phyloP scores from a whole-genome alignment of 1,139 yeast genomes.

The Yamadazyma diddensiae region DNA sequence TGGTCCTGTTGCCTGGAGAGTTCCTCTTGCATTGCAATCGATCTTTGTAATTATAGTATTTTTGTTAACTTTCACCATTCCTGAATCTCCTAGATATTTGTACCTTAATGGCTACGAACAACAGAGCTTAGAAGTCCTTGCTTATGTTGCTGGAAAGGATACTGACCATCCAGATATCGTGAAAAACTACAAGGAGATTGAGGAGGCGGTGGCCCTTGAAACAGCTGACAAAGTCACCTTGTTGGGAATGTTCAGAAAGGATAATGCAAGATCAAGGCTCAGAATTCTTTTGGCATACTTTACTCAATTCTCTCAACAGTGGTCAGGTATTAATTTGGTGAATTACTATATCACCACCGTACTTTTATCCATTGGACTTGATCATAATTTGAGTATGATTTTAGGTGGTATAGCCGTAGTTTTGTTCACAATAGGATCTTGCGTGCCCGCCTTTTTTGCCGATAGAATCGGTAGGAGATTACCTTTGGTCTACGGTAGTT shows the following conservation, averaged over 20 bases:
- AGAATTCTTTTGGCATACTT: slow-evolving; percentile 64
- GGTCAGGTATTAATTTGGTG: slow-evolving; percentile 77
- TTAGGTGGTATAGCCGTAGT: slow-evolving; percentile 62
- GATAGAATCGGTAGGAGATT: slow-evolving; percentile 71
- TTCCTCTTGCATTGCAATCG: slow-evolving; percentile 54
- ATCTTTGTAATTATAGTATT: slow-evolving; percentile 51
- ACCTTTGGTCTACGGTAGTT: slow-evolving; percentile 51
- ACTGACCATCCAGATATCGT: slow-evolving; percentile 8
- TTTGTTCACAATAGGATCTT: slow-evolving; percentile 49
- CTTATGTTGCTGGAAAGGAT: slow-evolving; percentile 10
- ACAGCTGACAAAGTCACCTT: slow-evolving; percentile 9
- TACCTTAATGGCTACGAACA: slow-evolving; percentile 32
- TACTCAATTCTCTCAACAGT: slow-evolving; percentile 41
- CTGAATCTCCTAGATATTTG: slow-evolving; percentile 60
- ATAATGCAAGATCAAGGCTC: slow-evolving; percentile 21
- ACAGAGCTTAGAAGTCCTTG: slow-evolving; percentile 28
- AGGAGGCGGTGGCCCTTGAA: slow-evolving; percentile 12
- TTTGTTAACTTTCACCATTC: slow-evolving; percentile 34
- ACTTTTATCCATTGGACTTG: slow-evolving; percentile 62
- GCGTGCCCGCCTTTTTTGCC: slow-evolving; percentile 62
- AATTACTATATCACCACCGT: slow-evolving; percentile 79
- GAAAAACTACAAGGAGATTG: slow-evolving; percentile 9
- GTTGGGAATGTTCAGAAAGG: slow-evolving; percentile 10
- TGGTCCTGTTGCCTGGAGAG: slow-evolving; percentile 59
- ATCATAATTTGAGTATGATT: slow-evolving; percentile 50